Conservation (phyloP, 371 early-diverging fungal genomes). For the Apophysomyces ossiformis region DNA sequence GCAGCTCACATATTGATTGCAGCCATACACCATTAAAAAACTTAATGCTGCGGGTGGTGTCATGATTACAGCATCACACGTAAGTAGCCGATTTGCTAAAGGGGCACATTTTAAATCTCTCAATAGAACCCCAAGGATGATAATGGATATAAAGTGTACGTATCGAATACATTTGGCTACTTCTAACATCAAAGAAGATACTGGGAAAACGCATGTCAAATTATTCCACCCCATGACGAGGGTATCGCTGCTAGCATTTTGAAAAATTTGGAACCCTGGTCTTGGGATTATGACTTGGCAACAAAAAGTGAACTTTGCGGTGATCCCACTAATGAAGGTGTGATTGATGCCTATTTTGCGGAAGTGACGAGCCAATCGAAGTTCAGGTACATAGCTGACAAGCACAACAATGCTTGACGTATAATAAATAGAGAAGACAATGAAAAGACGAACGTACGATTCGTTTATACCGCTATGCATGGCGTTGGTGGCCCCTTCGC, state of each 20-base stretch:
- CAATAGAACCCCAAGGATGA: conserved; percentile 91
- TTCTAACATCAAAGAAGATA: conserved; percentile 36
- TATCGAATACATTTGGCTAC: background rate
- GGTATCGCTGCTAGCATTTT: conserved; percentile 80
- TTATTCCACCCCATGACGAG: conserved; percentile 88
- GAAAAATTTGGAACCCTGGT: conserved; percentile 74
- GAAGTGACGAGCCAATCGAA: conserved; percentile 55
- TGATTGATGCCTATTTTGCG: conserved; percentile 76
- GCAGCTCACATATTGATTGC: background rate
- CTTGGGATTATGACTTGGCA: conserved; percentile 76
- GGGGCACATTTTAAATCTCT: background rate
- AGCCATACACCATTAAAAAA: conserved; percentile 83
- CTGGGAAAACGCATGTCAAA: conserved; percentile 93
- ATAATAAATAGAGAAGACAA: conserved; percentile 47
- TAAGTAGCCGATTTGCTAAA: conserved; percentile 21
- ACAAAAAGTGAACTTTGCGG: conserved; percentile 46
- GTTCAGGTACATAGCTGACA: conserved; percentile 19
- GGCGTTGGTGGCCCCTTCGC: conserved; percentile 90
- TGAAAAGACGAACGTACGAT: conserved; percentile 55
- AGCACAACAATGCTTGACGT: background rate
- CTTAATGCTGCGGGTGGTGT: conserved; percentile 87
- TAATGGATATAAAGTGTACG: conserved; percentile 97
- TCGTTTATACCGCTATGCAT: conserved; percentile 97
- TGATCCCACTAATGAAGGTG: conserved; percentile 60
- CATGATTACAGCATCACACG: conserved; percentile 98